Conservation (phyloP, 495 filamentous ascomycete genomes). For the Jackrogersella multiformis region DNA sequence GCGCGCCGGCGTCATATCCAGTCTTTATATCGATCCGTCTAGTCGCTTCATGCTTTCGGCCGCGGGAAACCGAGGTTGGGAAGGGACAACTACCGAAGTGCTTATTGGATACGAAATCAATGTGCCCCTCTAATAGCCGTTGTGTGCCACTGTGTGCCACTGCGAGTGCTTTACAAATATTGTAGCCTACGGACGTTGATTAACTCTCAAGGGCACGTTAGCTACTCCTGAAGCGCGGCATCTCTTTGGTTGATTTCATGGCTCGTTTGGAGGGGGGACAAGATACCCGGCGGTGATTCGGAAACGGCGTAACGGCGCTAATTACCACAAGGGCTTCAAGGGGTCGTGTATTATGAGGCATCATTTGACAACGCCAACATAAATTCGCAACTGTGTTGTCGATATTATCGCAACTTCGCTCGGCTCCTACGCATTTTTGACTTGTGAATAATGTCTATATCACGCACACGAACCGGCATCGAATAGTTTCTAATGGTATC, state of each 20-base stretch:
- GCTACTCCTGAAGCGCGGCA: not conserved
- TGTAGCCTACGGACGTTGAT: not conserved
- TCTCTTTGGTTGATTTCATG: not conserved
- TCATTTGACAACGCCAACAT: not conserved
- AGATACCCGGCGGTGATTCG: constrained; percentile 30
- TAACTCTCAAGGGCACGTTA: not conserved
- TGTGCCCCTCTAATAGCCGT: constrained; percentile 21
- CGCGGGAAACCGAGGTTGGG: constrained; percentile 93
- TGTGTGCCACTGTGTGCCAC: no score
- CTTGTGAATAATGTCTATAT: no score
- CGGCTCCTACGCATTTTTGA: no score
- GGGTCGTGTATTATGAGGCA: not conserved
- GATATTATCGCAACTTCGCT: not conserved
- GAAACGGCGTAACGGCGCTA: constrained; percentile 19
- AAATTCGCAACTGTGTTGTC: not conserved
- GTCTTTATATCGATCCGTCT: constrained; percentile 84
- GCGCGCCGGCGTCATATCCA: constrained; percentile 85
- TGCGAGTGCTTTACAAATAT: not conserved
- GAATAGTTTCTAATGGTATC: no score
- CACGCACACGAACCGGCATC: no score
- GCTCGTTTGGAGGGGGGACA: not conserved
- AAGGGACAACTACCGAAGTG: constrained; percentile 90
- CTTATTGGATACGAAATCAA: constrained; percentile 92
- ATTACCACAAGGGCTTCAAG: not conserved
- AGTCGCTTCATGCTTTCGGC: constrained; percentile 90